Conservation (phyloP, 306 rosid species). For the Cucurbita argyrosperma region DNA sequence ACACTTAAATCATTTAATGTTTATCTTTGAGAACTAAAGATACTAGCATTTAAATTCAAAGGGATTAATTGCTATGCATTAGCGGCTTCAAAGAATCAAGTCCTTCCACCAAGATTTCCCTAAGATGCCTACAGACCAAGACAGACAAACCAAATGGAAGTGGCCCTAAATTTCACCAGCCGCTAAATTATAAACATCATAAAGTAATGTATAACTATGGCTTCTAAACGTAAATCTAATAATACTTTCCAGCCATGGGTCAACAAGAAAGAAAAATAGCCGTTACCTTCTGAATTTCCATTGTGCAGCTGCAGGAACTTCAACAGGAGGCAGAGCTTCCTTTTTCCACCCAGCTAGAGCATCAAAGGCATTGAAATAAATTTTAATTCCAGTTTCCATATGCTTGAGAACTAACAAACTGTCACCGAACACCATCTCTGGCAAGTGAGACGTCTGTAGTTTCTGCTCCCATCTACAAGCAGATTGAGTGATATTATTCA, state of each 20-base stretch:
- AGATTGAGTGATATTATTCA: constrained; percentile 1
- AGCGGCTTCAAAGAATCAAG: background rate
- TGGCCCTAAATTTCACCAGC: background rate
- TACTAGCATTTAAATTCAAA: background rate
- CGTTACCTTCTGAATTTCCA: constrained; percentile 86
- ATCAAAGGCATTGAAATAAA: constrained; percentile 84
- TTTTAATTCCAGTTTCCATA: constrained; percentile 43
- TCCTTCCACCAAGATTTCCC: background rate
- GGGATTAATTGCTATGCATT: background rate
- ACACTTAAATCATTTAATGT: background rate
- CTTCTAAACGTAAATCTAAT: background rate
- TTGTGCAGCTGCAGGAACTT: constrained; percentile 93
- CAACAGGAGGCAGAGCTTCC: constrained; percentile 92
- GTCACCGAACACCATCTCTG: constrained; percentile 96
- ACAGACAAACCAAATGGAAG: background rate
- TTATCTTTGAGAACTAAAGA: background rate
- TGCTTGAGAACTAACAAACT: constrained; percentile 58
- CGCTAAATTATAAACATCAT: background rate
- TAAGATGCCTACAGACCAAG: background rate
- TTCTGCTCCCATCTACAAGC: constrained; percentile 71
- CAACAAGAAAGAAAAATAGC: background rate
- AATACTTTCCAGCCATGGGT: background rate
- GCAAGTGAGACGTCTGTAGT: constrained; percentile 73
- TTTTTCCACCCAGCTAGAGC: constrained; percentile 85
- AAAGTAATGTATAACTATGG: background rate